Conservation (phyloP, 768 basidiomycete genomes). For the Lactarius vividus region DNA sequence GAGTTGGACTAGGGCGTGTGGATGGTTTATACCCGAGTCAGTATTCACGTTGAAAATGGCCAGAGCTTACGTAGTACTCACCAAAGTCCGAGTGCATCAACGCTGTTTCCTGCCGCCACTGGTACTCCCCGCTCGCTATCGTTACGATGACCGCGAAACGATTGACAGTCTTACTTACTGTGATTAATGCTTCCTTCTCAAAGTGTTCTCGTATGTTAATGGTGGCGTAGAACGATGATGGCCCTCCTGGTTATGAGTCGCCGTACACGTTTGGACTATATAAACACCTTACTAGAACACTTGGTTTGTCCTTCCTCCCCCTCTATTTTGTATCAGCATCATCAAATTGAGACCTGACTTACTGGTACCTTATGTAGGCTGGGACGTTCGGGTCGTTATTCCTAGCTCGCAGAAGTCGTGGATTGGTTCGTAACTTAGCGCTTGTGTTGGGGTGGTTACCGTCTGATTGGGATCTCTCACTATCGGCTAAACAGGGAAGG, state of each 20-base stretch:
- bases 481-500: slow-evolving; percentile 52
- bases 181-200: slow-evolving; percentile 25
- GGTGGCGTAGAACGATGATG: slow-evolving; percentile 72
- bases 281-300: slow-evolving; percentile 51
- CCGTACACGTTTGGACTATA: slow-evolving; percentile 76
- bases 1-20: neutral
- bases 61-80: neutral
- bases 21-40: neutral
- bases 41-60: neutral
- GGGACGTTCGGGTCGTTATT: slow-evolving; percentile 77
- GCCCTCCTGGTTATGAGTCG: slow-evolving; percentile 69
- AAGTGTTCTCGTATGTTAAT: slow-evolving; percentile 7
- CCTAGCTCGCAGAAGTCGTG: slow-evolving; percentile 84
- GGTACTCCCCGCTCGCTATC: neutral
- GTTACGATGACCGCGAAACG: slow-evolving; percentile 30
- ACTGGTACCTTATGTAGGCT: slow-evolving; percentile 43
- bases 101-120: too few relatives aligned
- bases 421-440: slow-evolving; percentile 56
- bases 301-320: slow-evolving; percentile 46
- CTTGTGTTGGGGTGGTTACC: neutral
- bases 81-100: neutral
- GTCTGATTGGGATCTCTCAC: slow-evolving; percentile 5
- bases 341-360: slow-evolving; percentile 12
- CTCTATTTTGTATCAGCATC: neutral
- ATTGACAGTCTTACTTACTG: slow-evolving; percentile 44